These are phyloP conservation scores for Botrytis sinoallii DNA, from an alignment of 2,329 filamentous ascomycete genomes.

Conservation along the genomic window DNA sequence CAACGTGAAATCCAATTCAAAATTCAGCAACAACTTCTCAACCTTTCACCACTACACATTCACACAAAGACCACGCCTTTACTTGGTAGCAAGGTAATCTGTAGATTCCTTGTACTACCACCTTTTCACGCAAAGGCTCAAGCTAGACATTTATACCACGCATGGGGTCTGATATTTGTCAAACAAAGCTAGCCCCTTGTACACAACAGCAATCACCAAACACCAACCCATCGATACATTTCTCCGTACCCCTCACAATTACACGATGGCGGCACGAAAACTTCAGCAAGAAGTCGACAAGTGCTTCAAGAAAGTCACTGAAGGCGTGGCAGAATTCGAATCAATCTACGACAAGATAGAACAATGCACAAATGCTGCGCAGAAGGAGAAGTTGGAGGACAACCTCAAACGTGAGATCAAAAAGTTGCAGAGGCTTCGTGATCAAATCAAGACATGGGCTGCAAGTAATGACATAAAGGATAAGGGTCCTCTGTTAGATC, in stretches of 20 bases:
- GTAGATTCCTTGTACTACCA: constrained; percentile 24
- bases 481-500: constrained; percentile 90
- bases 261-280: constrained; percentile 89
- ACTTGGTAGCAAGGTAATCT: constrained; percentile 14
- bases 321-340: constrained; percentile 90
- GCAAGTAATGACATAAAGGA: constrained; percentile 99
- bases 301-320: constrained; percentile 97
- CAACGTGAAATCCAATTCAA: constrained; percentile 9
- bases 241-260: constrained; percentile 26
- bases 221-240: constrained; percentile 22
- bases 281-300: constrained; percentile 98
- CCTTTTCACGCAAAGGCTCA: neutral
- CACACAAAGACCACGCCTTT: neutral
- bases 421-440: constrained; percentile 94
- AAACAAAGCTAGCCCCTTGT: constrained; percentile 31
- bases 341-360: constrained; percentile 97
- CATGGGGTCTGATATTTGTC: constrained; percentile 32
- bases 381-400: constrained; percentile 98
- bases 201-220: constrained; percentile 31
- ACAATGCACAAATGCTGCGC: constrained; percentile 83
- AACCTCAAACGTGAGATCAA: constrained; percentile 99
- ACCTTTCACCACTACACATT: neutral
- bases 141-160: constrained; percentile 21
- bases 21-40: neutral
- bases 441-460: constrained; percentile 99